Percentiles rank a stretch among this genome's conserved stretches.
phyloP scores from a whole-genome alignment of 306 rosid genomes.

The Adenanthera pavonina region DNA sequence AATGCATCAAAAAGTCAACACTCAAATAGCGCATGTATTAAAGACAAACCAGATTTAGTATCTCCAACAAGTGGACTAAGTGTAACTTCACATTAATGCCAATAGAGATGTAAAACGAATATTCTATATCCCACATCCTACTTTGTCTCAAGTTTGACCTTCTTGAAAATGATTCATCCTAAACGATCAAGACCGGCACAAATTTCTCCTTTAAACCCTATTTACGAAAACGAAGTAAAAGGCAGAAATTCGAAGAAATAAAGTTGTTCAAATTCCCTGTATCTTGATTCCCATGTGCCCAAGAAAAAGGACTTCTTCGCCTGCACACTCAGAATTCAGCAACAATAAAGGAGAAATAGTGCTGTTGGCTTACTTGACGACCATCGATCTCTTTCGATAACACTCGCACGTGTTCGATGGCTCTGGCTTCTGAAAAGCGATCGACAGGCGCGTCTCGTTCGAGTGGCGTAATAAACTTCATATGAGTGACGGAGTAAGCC shows the following conservation, averaged over 20 bases:
- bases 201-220: neutral
- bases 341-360: neutral
- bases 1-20: constrained; percentile 43
- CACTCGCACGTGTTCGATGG: constrained; percentile 73
- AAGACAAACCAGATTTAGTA: neutral
- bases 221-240: constrained; percentile 9
- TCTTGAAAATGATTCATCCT: neutral
- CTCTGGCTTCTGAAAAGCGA: constrained; percentile 90
- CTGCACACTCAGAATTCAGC: neutral
- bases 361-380: constrained; percentile 69
- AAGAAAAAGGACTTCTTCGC: neutral
- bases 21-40: constrained; percentile 20
- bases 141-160: neutral
- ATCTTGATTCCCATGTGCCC: neutral
- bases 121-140: neutral
- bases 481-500: constrained; percentile 62
- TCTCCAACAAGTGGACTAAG: neutral
- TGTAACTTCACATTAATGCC: neutral
- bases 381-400: constrained; percentile 88
- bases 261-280: neutral
- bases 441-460: constrained; percentile 73
- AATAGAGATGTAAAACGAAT: neutral
- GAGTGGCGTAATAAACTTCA: constrained; percentile 83
- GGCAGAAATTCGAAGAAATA: neutral
- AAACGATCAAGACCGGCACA: neutral